Conservation (phyloP, 2,329 filamentous ascomycete species). For the Dactylellina cionopaga region DNA sequence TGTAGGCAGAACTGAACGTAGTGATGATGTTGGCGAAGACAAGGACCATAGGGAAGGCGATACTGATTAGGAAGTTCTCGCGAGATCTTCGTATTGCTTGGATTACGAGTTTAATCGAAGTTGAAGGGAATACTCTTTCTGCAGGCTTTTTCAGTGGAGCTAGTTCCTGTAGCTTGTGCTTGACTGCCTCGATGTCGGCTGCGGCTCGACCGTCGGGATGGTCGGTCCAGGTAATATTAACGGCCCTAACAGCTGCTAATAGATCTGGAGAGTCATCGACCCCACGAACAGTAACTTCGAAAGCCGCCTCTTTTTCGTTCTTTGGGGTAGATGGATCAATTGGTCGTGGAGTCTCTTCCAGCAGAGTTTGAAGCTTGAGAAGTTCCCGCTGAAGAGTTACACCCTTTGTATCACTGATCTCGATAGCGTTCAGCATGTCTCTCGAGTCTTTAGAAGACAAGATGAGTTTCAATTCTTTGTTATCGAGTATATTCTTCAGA, state of each 20-base stretch:
- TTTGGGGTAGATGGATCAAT: not conserved
- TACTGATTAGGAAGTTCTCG: conserved; percentile 54
- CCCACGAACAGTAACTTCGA: not conserved
- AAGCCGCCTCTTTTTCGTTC: not conserved
- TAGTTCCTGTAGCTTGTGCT: not conserved
- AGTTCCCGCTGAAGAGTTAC: not conserved
- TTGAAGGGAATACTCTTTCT: not conserved
- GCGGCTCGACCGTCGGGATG: not conserved
- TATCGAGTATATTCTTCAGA: conserved; percentile 14
- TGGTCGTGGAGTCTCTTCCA: not conserved
- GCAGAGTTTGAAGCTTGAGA: not conserved
- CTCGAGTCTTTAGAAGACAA: not conserved
- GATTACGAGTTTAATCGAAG: conserved; percentile 11
- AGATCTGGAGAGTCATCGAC: not conserved
- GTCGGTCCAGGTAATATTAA: conserved; percentile 5
- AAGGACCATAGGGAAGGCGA: conserved; percentile 53
- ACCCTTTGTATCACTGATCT: conserved; percentile 1
- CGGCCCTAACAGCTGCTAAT: not conserved
- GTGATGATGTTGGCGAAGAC: conserved; percentile 54
- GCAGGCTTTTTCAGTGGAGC: not conserved
- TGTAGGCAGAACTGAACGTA: conserved; percentile 53
- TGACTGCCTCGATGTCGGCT: not conserved
- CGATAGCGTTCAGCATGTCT: conserved; percentile 1
- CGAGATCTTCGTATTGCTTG: conserved; percentile 53
- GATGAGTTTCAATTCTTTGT: conserved; percentile 2